Evolutionary conservation across 208 protist genomes (phyloP).

Genomic region (Naegleria fowleri): DNA sequence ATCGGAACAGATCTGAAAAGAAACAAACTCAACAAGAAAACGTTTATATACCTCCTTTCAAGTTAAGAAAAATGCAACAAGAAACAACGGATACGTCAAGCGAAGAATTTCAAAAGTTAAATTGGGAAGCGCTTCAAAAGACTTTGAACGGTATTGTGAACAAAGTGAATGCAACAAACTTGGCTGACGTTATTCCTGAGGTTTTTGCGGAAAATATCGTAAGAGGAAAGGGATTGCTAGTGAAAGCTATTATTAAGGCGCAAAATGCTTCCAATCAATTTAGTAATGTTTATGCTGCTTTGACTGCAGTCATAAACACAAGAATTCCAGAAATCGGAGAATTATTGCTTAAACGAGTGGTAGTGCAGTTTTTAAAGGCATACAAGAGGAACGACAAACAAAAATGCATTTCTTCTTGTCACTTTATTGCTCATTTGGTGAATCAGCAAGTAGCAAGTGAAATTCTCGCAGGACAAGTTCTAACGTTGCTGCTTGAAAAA

Average conservation of each 20-base stretch:
- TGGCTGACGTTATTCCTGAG: constrained; percentile 81
- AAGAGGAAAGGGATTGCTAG: constrained; percentile 88
- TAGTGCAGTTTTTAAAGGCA: constrained; percentile 73
- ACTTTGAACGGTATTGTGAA: constrained; percentile 95
- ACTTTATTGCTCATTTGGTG: constrained; percentile 82
- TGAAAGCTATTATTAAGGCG: constrained; percentile 81
- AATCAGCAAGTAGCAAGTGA: constrained; percentile 83
- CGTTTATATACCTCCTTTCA: constrained; percentile 33
- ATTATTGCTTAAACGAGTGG: constrained; percentile 81
- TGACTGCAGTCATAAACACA: constrained; percentile 92
- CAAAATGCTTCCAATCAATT: constrained; percentile 86
- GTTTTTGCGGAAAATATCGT: constrained; percentile 96
- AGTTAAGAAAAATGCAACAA: constrained; percentile 19
- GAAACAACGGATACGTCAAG: constrained; percentile 21
- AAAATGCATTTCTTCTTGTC: constrained; percentile 51
- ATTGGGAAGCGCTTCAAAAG: constrained; percentile 94
- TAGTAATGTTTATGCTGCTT: constrained; percentile 86
- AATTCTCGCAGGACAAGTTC: constrained; percentile 63
- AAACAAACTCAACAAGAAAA: background rate
- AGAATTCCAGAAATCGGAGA: constrained; percentile 91
- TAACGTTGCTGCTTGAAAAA: constrained; percentile 72
- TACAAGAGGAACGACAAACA: constrained; percentile 81
- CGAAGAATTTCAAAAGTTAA: constrained; percentile 65
- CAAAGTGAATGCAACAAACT: constrained; percentile 86
- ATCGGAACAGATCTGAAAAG: background rate